These are phyloP conservation scores for Trebouxiophyceae sp. DNA, from an alignment of 163 green algal genomes.

Conservation along the genomic window DNA sequence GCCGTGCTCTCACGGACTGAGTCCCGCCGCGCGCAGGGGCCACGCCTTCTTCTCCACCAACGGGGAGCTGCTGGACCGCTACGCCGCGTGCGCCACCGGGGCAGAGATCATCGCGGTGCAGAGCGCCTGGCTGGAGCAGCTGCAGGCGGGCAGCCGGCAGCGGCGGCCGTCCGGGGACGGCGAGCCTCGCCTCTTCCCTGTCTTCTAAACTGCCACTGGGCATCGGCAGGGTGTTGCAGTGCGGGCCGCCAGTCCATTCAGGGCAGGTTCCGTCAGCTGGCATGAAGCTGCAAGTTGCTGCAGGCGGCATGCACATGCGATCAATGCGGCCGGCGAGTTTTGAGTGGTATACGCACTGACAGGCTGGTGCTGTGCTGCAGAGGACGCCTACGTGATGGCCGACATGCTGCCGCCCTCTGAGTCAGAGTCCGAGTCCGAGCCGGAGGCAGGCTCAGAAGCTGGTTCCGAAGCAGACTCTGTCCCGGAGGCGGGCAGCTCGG, in stretches of 20 bases:
- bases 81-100: constrained; percentile 65
- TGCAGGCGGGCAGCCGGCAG: too few relatives aligned
- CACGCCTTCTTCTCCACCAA: constrained; percentile 94
- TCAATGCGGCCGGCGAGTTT: background rate
- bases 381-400: constrained; percentile 21
- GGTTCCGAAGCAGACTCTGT: constrained; percentile 4
- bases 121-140: constrained; percentile 27
- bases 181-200: background rate
- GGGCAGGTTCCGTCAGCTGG: too few relatives aligned
- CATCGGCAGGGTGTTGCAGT: too few relatives aligned
- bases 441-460: constrained; percentile 18
- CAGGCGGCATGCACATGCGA: background rate
- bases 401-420: constrained; percentile 30
- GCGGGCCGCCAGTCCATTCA: too few relatives aligned
- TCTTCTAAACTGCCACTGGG: background rate
- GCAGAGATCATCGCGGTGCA: constrained; percentile 78
- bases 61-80: constrained; percentile 78
- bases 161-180: background rate
- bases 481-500: too few relatives aligned
- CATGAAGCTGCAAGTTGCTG: too few relatives aligned
- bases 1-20: too few relatives aligned
- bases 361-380: constrained; percentile 2
- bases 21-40: constrained; percentile 73
- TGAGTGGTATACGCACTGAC: too few relatives aligned
- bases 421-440: constrained; percentile 32